Evolutionary conservation across 1,139 yeast genomes (phyloP).

Genomic region (Kazachstania sp.): DNA sequence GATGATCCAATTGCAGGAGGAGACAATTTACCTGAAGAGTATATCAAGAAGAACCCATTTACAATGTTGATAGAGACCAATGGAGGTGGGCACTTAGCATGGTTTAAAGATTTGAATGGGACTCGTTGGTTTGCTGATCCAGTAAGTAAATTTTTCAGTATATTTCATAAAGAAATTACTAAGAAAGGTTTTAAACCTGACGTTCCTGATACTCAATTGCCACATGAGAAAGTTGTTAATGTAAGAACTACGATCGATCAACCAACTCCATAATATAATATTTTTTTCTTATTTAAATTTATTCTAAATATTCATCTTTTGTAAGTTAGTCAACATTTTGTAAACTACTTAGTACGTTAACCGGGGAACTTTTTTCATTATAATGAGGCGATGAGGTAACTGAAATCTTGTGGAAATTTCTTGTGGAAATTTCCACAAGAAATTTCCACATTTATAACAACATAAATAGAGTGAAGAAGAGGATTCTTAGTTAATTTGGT

Average conservation of each 20-base stretch:
- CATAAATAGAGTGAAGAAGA: neutral
- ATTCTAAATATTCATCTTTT: neutral
- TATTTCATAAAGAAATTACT: conserved; percentile 25
- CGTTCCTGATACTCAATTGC: conserved; percentile 10
- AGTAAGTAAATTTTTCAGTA: conserved; percentile 30
- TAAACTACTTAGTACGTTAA: no score
- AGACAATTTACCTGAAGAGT: conserved; percentile 40
- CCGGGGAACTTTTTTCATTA: neutral
- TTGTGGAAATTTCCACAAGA: no score
- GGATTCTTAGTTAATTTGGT: neutral
- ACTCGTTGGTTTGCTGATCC: conserved; percentile 50
- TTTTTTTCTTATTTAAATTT: neutral
- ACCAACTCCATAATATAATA: neutral
- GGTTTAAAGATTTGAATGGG: conserved; percentile 41
- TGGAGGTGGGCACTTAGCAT: conserved; percentile 59
- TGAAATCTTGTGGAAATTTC: no score
- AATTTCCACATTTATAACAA: neutral
- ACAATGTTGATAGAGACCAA: conserved; percentile 46
- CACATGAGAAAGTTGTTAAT: conserved; percentile 12
- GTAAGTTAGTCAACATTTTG: neutral
- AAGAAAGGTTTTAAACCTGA: conserved; percentile 14
- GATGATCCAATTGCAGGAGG: conserved; percentile 56
- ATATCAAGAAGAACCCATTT: conserved; percentile 48
- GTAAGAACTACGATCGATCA: conserved; percentile 13
- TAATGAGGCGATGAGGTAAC: no score